Evolutionary conservation across 192 early-diverging fungal genomes (phyloP).

Genomic region (Gryganskiella cystojenkinii): DNA sequence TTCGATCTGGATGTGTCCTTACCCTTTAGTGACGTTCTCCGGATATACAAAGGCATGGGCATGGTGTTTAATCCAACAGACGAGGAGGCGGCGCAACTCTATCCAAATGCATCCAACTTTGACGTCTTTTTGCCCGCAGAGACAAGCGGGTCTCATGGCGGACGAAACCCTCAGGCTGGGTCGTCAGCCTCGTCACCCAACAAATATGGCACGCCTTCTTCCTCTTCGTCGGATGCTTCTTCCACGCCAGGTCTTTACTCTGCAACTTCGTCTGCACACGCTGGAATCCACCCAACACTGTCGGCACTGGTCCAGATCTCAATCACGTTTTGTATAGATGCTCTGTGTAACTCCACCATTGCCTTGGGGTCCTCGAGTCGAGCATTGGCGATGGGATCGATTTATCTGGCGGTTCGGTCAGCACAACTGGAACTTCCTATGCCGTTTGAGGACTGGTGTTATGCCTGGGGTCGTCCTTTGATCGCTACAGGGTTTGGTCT

Average conservation of each 20-base stretch:
- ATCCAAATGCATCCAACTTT: constrained; percentile 42
- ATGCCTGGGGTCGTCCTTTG: constrained; percentile 42
- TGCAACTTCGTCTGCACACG: constrained; percentile 13
- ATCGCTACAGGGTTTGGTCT: constrained; percentile 42
- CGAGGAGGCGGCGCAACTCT: constrained; percentile 39
- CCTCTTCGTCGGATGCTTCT: constrained; percentile 3
- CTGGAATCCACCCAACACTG: constrained; percentile 44
- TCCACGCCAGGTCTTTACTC: neutral
- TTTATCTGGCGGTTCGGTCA: constrained; percentile 43
- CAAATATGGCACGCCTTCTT: constrained; percentile 31
- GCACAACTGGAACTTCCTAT: constrained; percentile 42
- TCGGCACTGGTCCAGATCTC: constrained; percentile 50
- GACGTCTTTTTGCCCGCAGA: constrained; percentile 41
- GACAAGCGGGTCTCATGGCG: neutral
- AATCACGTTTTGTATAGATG: constrained; percentile 49
- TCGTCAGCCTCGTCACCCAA: constrained; percentile 4
- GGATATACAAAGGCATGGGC: constrained; percentile 61
- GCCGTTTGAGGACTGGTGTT: constrained; percentile 51
- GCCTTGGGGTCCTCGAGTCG: constrained; percentile 46
- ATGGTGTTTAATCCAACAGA: constrained; percentile 52
- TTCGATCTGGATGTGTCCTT: constrained; percentile 62
- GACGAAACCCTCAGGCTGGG: neutral
- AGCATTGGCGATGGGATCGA: constrained; percentile 43
- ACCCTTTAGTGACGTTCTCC: constrained; percentile 61
- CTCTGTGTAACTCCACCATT: constrained; percentile 38